phyloP scores from a whole-genome alignment of 129 eudicot species.

The Artemisia argyi region DNA sequence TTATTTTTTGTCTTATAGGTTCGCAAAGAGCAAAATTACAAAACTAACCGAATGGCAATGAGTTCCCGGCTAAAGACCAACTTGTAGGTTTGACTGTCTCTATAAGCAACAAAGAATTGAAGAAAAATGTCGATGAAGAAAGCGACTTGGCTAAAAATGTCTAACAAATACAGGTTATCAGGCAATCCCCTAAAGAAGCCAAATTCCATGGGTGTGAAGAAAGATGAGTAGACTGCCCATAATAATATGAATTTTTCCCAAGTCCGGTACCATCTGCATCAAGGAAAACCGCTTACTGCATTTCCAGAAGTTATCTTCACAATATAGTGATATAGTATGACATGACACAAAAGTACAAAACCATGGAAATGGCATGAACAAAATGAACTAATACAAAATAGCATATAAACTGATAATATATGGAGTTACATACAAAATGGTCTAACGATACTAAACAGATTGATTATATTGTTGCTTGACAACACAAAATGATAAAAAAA shows the following conservation, averaged over 20 bases:
- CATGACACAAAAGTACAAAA: neutral
- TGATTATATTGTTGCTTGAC: neutral
- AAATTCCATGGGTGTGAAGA: slow-evolving; percentile 95
- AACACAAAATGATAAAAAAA: neutral
- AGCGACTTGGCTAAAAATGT: slow-evolving; percentile 70
- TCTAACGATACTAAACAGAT: too few species aligned
- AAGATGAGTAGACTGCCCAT: slow-evolving; percentile 93
- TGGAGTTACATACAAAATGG: too few species aligned
- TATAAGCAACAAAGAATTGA: slow-evolving; percentile 79
- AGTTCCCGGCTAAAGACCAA: slow-evolving; percentile 56
- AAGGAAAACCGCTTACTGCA: neutral
- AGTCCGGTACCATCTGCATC: slow-evolving; percentile 83
- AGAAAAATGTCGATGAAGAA: slow-evolving; percentile 73
- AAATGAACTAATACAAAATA: neutral
- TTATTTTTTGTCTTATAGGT: too few species aligned
- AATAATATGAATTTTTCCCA: slow-evolving; percentile 82
- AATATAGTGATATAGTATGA: neutral
- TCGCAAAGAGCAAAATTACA: neutral
- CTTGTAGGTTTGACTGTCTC: slow-evolving; percentile 75
- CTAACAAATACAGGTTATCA: slow-evolving; percentile 58
- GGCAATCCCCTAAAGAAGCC: slow-evolving; percentile 96
- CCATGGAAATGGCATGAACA: neutral
- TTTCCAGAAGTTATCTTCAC: neutral
- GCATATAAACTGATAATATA: neutral
- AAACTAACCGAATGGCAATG: slow-evolving; percentile 78